Conservation (phyloP, 192 early-diverging fungal species). For the Neocallimastix lanati region DNA sequence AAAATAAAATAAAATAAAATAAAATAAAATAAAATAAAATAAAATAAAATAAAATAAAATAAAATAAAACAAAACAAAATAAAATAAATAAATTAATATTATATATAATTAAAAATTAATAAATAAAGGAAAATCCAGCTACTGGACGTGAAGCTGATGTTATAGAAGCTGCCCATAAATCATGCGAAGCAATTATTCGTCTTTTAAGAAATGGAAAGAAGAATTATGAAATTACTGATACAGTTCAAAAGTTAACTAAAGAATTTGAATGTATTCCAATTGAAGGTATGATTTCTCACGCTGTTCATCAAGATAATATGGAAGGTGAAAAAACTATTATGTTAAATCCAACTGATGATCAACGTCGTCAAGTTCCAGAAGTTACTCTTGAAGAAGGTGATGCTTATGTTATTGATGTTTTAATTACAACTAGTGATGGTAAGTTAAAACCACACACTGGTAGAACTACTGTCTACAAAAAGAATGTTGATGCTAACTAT, state of each 20-base stretch:
- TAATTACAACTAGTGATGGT: slow-evolving; percentile 75
- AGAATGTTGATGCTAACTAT: slow-evolving; percentile 58
- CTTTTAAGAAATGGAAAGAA: slow-evolving; percentile 69
- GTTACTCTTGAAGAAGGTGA: slow-evolving; percentile 50
- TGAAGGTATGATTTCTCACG: slow-evolving; percentile 79
- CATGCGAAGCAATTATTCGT: slow-evolving; percentile 66
- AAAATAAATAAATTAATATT: too few relatives aligned
- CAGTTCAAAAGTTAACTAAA: slow-evolving; percentile 55
- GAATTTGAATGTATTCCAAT: slow-evolving; percentile 75
- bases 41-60: too few relatives aligned
- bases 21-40: too few relatives aligned
- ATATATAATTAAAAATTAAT: too few relatives aligned
- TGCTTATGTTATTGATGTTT: slow-evolving; percentile 83
- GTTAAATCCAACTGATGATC: slow-evolving; percentile 60
- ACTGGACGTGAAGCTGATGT: slow-evolving; percentile 74
- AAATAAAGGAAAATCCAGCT: slow-evolving; percentile 26
- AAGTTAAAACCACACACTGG: slow-evolving; percentile 41
- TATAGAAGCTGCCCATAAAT: slow-evolving; percentile 65
- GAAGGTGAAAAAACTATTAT: slow-evolving; percentile 90
- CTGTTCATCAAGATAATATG: slow-evolving; percentile 67
- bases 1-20: too few relatives aligned
- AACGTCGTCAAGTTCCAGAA: slow-evolving; percentile 50
- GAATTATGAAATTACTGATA: slow-evolving; percentile 53
- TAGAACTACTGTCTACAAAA: slow-evolving; percentile 81
- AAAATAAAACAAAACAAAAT: too few relatives aligned